These are phyloP conservation scores for Cyclocybe aegerita DNA, from an alignment of 768 basidiomycete genomes.

Conservation along the genomic window DNA sequence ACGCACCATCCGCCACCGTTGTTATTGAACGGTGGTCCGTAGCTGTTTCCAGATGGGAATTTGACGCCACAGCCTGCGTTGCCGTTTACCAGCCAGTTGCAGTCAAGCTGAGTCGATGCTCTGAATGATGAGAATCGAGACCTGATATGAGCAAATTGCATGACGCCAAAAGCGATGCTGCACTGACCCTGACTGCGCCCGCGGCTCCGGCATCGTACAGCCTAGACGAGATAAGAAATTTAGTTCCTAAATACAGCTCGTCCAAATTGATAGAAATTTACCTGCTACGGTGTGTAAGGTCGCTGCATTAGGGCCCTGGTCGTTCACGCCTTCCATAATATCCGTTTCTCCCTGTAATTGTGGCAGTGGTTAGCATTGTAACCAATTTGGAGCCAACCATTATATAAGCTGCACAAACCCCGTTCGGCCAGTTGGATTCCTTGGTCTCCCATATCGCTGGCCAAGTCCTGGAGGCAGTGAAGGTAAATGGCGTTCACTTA, in stretches of 20 bases:
- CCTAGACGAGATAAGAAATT: conserved; percentile 6
- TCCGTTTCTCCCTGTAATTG: conserved; percentile 36
- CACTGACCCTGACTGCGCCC: conserved; percentile 40
- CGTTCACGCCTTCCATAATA: conserved; percentile 41
- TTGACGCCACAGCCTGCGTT: conserved; percentile 27
- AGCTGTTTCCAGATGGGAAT: conserved; percentile 39
- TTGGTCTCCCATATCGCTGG: conserved; percentile 60
- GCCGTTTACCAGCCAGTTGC: conserved; percentile 13
- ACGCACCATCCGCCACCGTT: conserved; percentile 61
- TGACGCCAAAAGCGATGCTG: not conserved
- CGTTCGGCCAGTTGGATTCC: conserved; percentile 48
- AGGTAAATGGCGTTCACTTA: not conserved
- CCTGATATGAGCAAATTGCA: not conserved
- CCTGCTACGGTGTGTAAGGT: conserved; percentile 39
- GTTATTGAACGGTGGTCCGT: conserved; percentile 56
- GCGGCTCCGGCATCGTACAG: conserved; percentile 20
- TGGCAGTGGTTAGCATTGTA: not conserved
- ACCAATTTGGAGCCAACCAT: not conserved
- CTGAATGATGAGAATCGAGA: not conserved
- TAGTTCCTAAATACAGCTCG: conserved; percentile 8
- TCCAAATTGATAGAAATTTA: conserved; percentile 42
- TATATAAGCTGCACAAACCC: conserved; percentile 19
- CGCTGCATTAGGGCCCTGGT: conserved; percentile 33
- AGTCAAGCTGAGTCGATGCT: conserved; percentile 13
- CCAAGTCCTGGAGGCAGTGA: conserved; percentile 30